phyloP scores from a whole-genome alignment of 75 land plant species.

The Larix kaempferi region DNA sequence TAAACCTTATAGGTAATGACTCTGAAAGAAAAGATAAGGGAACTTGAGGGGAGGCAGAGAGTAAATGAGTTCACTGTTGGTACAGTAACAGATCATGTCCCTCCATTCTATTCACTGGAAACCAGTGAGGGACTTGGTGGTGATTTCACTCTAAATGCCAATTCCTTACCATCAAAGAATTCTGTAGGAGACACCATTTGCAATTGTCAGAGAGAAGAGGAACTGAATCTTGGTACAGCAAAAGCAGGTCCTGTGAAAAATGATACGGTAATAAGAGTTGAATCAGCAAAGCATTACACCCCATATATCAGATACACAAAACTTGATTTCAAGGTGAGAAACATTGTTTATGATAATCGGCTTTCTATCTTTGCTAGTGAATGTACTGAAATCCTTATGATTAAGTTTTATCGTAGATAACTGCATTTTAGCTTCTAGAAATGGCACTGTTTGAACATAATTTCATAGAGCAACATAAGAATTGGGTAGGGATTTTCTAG shows the following conservation, averaged over 20 bases:
- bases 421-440: no score
- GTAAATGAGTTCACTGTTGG: not conserved
- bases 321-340: conserved; percentile 75
- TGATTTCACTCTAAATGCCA: not conserved
- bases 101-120: not conserved
- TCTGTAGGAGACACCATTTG: not conserved
- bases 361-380: not conserved
- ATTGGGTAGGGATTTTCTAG: not conserved
- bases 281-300: conserved; percentile 46
- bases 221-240: not conserved
- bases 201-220: not conserved
- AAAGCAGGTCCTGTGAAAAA: not conserved
- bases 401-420: no score
- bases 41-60: conserved; percentile 6
- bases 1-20: not conserved
- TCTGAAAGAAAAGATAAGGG: not conserved
- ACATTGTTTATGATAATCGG: not conserved
- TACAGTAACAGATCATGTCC: not conserved
- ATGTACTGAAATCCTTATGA: no score
- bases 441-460: no score
- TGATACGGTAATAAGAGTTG: conserved; percentile 9
- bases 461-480: not conserved
- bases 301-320: conserved; percentile 88
- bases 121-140: not conserved
- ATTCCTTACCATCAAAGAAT: not conserved